Evolutionary conservation across 768 basidiomycete species (phyloP).

Genomic region (Pleurotus cornucopiae): DNA sequence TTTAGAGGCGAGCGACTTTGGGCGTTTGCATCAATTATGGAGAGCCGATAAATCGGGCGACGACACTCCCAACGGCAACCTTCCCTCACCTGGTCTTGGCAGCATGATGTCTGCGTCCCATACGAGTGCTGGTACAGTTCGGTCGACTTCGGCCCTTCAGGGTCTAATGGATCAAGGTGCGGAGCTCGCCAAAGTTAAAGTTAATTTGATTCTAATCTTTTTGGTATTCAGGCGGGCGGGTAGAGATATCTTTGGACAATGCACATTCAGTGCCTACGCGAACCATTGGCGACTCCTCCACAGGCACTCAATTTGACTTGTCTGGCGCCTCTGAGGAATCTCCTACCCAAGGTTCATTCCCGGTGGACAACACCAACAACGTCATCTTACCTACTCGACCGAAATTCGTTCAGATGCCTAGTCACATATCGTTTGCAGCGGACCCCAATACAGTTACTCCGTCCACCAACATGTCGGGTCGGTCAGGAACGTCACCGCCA

Average conservation of each 20-base stretch:
- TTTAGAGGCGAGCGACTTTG: constrained; percentile 21
- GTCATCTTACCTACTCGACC: constrained; percentile 21
- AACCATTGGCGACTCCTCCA: constrained; percentile 37
- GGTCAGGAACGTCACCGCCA: constrained; percentile 17
- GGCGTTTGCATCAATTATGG: not conserved
- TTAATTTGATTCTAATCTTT: too few species aligned
- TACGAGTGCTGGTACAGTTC: constrained; percentile 21
- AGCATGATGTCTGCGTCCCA: constrained; percentile 11
- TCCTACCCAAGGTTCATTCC: not conserved
- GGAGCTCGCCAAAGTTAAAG: not conserved
- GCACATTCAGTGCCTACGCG: constrained; percentile 33
- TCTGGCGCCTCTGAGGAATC: not conserved
- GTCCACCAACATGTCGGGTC: constrained; percentile 18
- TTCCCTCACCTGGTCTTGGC: not conserved
- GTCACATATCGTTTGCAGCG: constrained; percentile 25
- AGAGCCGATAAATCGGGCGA: not conserved
- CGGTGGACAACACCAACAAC: not conserved
- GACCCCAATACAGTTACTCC: constrained; percentile 19
- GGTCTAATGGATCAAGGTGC: constrained; percentile 64
- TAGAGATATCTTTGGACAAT: constrained; percentile 46
- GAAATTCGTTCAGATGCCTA: constrained; percentile 33
- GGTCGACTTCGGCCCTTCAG: constrained; percentile 48
- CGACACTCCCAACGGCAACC: not conserved
- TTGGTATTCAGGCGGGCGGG: constrained; percentile 41
- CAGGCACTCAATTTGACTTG: constrained; percentile 25